Conservation (phyloP, 257 asterid genomes). For the Phtheirospermum japonicum region DNA sequence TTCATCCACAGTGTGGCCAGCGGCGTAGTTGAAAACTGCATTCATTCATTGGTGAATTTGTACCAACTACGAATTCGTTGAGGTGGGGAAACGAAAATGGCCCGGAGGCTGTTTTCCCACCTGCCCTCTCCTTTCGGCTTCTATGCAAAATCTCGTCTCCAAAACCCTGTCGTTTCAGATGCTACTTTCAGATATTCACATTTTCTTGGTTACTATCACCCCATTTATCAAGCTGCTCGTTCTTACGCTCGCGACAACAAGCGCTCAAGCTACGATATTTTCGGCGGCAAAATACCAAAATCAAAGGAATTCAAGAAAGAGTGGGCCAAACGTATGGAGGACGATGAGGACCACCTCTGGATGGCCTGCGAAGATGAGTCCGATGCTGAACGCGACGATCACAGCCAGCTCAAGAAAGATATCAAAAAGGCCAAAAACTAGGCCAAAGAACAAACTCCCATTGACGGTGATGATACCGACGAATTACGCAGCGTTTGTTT, state of each 20-base stretch:
- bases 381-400: slow-evolving; percentile 45
- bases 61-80: too few relatives aligned
- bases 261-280: too few relatives aligned
- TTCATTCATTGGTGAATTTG: too few relatives aligned
- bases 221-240: slow-evolving; percentile 48
- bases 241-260: too few relatives aligned
- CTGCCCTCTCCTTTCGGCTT: slow-evolving; percentile 27
- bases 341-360: too few relatives aligned
- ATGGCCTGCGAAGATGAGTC: too few relatives aligned
- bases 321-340: too few relatives aligned
- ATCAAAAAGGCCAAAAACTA: slow-evolving; percentile 72
- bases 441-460: slow-evolving; percentile 48
- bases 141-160: slow-evolving; percentile 28
- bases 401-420: slow-evolving; percentile 59
- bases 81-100: slow-evolving; percentile 26
- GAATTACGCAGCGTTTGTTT: slow-evolving; percentile 69
- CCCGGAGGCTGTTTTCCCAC: too few relatives aligned
- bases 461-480: slow-evolving; percentile 90
- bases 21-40: too few relatives aligned
- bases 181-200: slow-evolving; percentile 14
- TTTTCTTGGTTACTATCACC: slow-evolving; percentile 18
- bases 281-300: too few relatives aligned
- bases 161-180: slow-evolving; percentile 6
- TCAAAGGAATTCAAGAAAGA: too few relatives aligned
- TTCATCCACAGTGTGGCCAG: too few relatives aligned